Conservation (phyloP, 176 grass and related monocot genomes). For the Themeda triandra region DNA sequence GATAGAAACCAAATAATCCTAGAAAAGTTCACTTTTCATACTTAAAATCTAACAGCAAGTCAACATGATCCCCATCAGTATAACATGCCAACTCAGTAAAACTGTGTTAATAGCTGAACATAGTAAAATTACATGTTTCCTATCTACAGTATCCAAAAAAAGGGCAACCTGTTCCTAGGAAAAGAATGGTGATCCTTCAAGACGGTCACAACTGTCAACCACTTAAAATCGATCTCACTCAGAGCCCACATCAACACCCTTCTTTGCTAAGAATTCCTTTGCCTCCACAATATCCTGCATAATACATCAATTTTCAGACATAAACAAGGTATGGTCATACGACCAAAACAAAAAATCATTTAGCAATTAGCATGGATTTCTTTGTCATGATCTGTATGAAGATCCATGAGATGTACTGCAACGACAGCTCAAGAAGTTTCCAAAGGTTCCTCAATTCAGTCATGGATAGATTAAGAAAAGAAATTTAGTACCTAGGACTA, state of each 20-base stretch:
- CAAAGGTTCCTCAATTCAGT: neutral
- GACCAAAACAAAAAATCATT: neutral
- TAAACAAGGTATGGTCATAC: neutral
- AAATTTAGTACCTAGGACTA: neutral
- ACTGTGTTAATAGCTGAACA: neutral
- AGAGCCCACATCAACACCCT: conserved; percentile 57
- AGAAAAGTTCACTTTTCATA: neutral
- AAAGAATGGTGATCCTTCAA: neutral
- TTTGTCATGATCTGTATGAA: neutral
- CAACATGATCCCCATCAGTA: neutral
- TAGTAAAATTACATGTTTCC: neutral
- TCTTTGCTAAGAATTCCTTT: conserved; percentile 67
- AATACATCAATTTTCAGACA: neutral
- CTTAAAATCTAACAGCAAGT: neutral
- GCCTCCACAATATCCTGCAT: conserved; percentile 78
- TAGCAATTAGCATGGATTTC: neutral
- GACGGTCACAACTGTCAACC: neutral
- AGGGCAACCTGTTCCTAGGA: neutral
- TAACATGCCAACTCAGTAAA: conserved; percentile 9
- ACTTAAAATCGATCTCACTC: conserved; percentile 35
- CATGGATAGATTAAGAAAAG: neutral
- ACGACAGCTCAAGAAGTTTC: neutral
- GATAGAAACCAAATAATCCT: neutral
- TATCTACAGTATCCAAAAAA: conserved; percentile 15
- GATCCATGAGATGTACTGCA: neutral